phyloP scores from a whole-genome alignment of 495 filamentous ascomycete genomes.

The Hypoxylon lienhwacheense region DNA sequence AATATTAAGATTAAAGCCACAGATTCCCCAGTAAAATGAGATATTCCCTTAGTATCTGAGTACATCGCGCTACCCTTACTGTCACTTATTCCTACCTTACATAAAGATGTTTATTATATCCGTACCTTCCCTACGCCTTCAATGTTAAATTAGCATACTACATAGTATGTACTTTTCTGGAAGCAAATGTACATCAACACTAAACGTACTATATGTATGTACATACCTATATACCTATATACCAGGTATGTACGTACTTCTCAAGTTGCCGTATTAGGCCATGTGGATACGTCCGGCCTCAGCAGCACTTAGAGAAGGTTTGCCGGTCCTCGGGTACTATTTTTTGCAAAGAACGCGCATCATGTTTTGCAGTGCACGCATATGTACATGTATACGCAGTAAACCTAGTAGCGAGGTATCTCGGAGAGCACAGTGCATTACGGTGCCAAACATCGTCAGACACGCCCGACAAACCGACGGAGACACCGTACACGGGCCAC shows the following conservation, averaged over 20 bases:
- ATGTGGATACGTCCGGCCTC: no score
- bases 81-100: constrained; percentile 1
- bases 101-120: neutral
- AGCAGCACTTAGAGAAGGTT: no score
- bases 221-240: neutral
- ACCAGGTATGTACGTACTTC: constrained; percentile 1
- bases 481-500: constrained; percentile 9
- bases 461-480: constrained; percentile 11
- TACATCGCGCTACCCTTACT: neutral
- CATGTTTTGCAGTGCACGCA: neutral
- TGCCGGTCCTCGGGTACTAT: constrained; percentile 12
- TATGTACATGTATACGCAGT: neutral
- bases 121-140: constrained; percentile 1
- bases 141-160: no score
- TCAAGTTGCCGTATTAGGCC: no score
- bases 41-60: neutral
- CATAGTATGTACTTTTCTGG: no score
- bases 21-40: constrained; percentile 37
- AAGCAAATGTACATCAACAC: no score
- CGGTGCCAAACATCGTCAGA: constrained; percentile 5
- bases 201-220: no score
- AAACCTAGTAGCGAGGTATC: no score
- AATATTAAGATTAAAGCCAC: constrained; percentile 34
- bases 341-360: constrained; percentile 21
- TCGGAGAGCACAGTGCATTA: constrained; percentile 12